Conservation (phyloP, 345 rosid genomes). For the Barbarea vulgaris region DNA sequence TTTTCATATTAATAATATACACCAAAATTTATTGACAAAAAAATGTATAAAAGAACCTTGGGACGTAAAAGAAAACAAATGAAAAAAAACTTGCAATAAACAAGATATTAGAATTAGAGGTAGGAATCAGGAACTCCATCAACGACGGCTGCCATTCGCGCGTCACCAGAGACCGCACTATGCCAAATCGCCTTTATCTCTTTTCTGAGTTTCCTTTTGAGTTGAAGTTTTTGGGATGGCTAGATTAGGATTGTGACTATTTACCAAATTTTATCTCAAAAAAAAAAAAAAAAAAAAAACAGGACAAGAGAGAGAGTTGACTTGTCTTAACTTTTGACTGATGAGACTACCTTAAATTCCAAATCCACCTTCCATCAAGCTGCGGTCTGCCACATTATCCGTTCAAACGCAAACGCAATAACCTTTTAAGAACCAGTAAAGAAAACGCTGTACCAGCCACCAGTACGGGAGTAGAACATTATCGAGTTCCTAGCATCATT, state of each 20-base stretch:
- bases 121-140: background rate
- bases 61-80: background rate
- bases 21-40: background rate
- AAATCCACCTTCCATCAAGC: constrained; percentile 80
- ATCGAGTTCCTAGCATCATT: background rate
- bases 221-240: background rate
- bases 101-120: background rate
- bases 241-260: background rate
- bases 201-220: background rate
- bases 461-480: too few species aligned
- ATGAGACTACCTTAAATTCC: constrained; percentile 56
- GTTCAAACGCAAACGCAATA: background rate
- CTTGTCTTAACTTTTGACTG: background rate
- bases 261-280: background rate
- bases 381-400: constrained; percentile 49
- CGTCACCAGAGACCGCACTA: background rate
- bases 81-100: background rate
- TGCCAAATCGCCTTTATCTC: background rate
- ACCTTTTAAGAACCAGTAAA: background rate
- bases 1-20: background rate
- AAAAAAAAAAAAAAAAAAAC: background rate
- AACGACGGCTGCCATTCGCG: background rate
- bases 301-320: background rate
- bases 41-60: background rate
- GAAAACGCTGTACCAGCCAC: constrained; percentile 32